Percentiles rank a stretch among this genome's conserved stretches.
These are phyloP conservation scores for Leavenworthia alabamica DNA, from an alignment of 345 rosid species.

Conservation along the genomic window DNA sequence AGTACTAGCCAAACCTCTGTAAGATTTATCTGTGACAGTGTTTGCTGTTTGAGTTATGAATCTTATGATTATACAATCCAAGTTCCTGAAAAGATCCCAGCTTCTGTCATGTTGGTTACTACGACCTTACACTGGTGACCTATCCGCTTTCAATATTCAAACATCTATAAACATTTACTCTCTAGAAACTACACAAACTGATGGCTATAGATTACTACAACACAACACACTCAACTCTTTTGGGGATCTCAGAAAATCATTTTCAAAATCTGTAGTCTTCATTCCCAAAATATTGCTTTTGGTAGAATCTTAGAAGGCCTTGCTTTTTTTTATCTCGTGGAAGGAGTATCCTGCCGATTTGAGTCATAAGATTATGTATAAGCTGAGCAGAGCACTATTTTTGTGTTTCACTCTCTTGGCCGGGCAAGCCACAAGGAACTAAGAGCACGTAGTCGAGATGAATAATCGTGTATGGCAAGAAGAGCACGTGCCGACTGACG, in stretches of 20 bases:
- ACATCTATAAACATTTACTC: conserved; percentile 27
- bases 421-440: conserved; percentile 98
- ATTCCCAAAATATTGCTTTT: conserved; percentile 17
- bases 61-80: background rate
- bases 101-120: conserved; percentile 21
- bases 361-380: conserved; percentile 16
- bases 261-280: conserved; percentile 18
- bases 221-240: conserved; percentile 18
- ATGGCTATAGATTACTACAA: conserved; percentile 29
- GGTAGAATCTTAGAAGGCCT: conserved; percentile 18
- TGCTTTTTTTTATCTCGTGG: conserved; percentile 23
- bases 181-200: conserved; percentile 20
- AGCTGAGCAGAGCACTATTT: background rate
- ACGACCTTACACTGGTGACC: conserved; percentile 23
- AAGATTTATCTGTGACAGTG: conserved; percentile 1
- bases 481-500: conserved; percentile 97
- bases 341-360: conserved; percentile 10
- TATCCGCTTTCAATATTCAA: conserved; percentile 19
- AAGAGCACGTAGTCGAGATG: conserved; percentile 86
- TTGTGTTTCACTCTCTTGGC: conserved; percentile 66
- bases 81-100: conserved; percentile 13
- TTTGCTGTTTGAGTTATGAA: background rate
- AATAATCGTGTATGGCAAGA: conserved; percentile 85
- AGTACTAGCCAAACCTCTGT: conserved; percentile 16
- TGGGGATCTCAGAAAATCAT: background rate